Evolutionary conservation across 371 early-diverging fungal species (phyloP), one percentile per base, ranked within the genome.

Genomic region (Cokeromyces recurvatus): DNA sequence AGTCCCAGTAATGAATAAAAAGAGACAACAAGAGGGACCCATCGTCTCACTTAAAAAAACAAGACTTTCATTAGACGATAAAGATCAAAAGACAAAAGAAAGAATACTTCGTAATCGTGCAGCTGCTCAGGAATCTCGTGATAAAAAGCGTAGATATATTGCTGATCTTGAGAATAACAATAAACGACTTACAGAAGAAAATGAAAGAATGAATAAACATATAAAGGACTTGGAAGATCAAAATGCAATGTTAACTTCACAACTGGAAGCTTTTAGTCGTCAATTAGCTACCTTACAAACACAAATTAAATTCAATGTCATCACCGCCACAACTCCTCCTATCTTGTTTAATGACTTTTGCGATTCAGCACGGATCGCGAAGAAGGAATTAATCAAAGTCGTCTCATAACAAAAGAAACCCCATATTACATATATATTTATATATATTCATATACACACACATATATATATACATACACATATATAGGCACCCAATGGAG

Each of bases 81-180:
- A 69, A 56, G 71, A 71, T 39, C 67, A 71, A 59, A 75, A 71
- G 50, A 64, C 71, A 11, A 75, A 62, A 57, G 75, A 74, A 62
- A 64, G 91, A 57, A 84, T 89, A n/a, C 59, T 92, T 51, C 82
- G 91, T 34, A 93, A 93, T 70, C 81, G 94, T n/a, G 85, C 87
- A 17, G 94, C 94, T 11, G 94, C 94, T 20, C 92, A 91, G 67
- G 79, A 86, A 36, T 90, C 89, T 32, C 84, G 94, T 31, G 92
- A 93, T 64, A 91, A 88, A 71, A 91, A 91, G 66, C 82, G 87
- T 38, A 77, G 82, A 50, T 88, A 89, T 61, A 64, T 91, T 29
- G 74, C 87, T 43, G 83, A 81, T 22, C 79, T 93, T 32, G 92
- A 93, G 61, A 51, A 62, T 36, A 66, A 71, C 37, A 91, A 91